A percentile compares a stretch with the other conserved stretches of the same genome.
These are phyloP conservation scores for Pythium guiyangense DNA, from an alignment of 352 stramenopile genomes.

Conservation along the genomic window DNA sequence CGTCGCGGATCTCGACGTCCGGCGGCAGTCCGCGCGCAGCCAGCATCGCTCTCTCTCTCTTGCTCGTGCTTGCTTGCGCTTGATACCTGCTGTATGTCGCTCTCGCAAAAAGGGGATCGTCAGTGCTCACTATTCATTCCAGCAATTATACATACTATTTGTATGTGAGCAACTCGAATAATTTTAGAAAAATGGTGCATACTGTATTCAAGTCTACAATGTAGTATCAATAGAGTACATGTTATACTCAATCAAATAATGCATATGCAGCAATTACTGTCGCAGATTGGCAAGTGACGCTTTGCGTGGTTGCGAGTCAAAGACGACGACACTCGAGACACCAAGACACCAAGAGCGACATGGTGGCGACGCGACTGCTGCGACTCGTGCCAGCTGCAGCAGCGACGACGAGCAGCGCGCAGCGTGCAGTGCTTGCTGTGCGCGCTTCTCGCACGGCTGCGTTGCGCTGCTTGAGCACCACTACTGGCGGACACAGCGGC, in stretches of 20 bases:
- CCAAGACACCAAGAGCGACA: neutral
- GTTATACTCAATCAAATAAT: too few relatives aligned
- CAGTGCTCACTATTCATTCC: too few relatives aligned
- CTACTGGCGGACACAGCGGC: neutral
- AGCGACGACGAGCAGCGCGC: neutral
- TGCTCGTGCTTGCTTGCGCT: neutral
- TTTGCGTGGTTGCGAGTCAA: neutral
- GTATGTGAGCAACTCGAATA: neutral
- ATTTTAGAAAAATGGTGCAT: too few relatives aligned
- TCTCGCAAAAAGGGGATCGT: neutral
- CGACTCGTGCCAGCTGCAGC: constrained; percentile 1
- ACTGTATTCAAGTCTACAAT: too few relatives aligned
- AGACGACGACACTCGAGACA: neutral
- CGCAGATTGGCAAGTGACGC: neutral
- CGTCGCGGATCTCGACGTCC: constrained; percentile 92
- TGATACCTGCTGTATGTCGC: neutral
- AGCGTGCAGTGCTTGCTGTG: neutral
- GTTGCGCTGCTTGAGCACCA: neutral
- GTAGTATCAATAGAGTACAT: too few relatives aligned
- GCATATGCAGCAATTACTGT: too few relatives aligned
- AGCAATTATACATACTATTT: neutral
- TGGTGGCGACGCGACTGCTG: constrained; percentile 10
- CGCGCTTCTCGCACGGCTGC: neutral
- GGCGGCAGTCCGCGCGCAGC: constrained; percentile 50
- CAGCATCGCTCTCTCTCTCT: constrained; percentile 23